A percentile compares a stretch with the other conserved stretches of the same genome.
phyloP scores from a whole-genome alignment of 2,329 filamentous ascomycete genomes.

The Penicillium concentricum region DNA sequence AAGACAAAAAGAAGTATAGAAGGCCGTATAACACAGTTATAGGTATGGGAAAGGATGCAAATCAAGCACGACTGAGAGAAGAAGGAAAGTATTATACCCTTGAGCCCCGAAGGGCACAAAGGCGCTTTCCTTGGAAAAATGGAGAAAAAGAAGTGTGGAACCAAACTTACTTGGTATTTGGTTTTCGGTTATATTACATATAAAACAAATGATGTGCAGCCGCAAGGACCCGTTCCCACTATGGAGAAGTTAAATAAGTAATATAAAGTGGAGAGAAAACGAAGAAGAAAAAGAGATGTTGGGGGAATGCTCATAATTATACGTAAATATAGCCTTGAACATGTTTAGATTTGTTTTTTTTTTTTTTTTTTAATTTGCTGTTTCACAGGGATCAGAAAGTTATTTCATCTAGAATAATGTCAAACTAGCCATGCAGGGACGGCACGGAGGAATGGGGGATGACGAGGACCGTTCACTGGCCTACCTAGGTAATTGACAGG shows the following conservation, averaged over 20 bases:
- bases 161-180: constrained; percentile 10
- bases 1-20: constrained; percentile 5
- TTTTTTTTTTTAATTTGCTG: background rate
- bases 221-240: constrained; percentile 17
- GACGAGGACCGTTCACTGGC: background rate
- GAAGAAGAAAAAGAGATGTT: background rate
- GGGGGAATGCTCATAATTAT: background rate
- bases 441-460: constrained; percentile 7
- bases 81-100: constrained; percentile 22
- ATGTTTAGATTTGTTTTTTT: background rate
- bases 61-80: constrained; percentile 25
- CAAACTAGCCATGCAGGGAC: constrained; percentile 4
- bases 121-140: constrained; percentile 7
- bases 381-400: background rate
- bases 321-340: background rate
- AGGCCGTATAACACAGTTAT: constrained; percentile 25
- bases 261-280: constrained; percentile 12
- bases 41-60: constrained; percentile 10
- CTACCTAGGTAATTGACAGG: background rate
- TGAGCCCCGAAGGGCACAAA: background rate
- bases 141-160: constrained; percentile 20
- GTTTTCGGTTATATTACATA: constrained; percentile 1
- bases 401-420: background rate
- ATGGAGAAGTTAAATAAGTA: constrained; percentile 4
- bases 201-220: constrained; percentile 22